Conservation (phyloP, 768 basidiomycete genomes). For the Rhodosporidiobolus sp. region DNA sequence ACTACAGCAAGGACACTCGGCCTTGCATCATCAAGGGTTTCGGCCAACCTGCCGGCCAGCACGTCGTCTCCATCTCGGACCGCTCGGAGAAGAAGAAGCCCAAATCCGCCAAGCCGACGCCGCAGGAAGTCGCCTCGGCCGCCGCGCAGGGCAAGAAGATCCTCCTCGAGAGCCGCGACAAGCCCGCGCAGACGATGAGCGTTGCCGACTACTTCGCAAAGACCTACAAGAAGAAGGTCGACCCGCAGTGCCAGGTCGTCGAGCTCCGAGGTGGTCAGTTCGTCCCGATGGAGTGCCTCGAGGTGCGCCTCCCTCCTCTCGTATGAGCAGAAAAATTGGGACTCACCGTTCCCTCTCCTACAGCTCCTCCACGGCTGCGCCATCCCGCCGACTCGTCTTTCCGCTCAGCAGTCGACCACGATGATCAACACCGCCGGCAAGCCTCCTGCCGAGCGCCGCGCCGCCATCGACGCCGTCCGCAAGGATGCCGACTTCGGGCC, state of each 20-base stretch:
- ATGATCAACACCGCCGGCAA: conserved; percentile 35
- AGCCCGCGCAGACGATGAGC: conserved; percentile 3
- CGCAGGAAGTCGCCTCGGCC: conserved; percentile 17
- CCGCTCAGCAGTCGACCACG: conserved; percentile 14
- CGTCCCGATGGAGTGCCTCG: conserved; percentile 34
- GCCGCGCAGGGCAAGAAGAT: conserved; percentile 17
- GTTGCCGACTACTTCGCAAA: conserved; percentile 27
- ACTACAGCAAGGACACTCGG: conserved; percentile 11
- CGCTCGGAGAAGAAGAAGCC: not conserved
- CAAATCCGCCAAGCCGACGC: conserved; percentile 4
- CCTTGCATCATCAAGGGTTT: conserved; percentile 27
- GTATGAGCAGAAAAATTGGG: no score
- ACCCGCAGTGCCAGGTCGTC: conserved; percentile 20
- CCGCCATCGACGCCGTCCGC: conserved; percentile 26
- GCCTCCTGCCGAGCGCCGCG: conserved; percentile 28
- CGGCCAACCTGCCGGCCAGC: conserved; percentile 22
- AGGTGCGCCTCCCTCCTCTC: not conserved
- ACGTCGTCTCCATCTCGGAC: conserved; percentile 10
- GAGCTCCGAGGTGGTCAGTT: conserved; percentile 25
- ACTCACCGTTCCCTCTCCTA: not conserved
- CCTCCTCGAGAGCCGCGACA: not conserved
- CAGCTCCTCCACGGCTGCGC: conserved; percentile 25
- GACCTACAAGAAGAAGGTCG: conserved; percentile 16
- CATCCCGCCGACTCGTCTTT: conserved; percentile 27
- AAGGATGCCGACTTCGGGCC: conserved; percentile 16